These are phyloP conservation scores for Aspergillus sojae DNA, from an alignment of 2,329 filamentous ascomycete genomes.

Conservation along the genomic window DNA sequence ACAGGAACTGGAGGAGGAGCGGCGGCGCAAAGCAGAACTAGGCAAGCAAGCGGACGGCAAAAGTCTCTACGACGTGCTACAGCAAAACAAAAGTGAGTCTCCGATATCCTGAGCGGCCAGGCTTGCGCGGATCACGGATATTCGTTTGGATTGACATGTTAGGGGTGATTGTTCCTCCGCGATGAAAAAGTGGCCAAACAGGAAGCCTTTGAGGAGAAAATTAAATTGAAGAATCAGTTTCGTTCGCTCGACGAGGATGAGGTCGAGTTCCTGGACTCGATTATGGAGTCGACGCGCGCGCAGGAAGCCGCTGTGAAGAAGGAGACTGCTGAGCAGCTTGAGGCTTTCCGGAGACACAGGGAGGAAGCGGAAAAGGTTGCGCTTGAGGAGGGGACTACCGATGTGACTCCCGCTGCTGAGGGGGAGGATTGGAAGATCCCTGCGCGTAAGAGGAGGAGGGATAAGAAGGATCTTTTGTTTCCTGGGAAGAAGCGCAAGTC, in stretches of 20 bases:
- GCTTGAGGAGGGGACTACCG: conserved; percentile 39
- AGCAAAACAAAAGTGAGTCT: conserved; percentile 54
- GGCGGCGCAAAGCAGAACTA: conserved; percentile 47
- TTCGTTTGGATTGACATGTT: conserved; percentile 42
- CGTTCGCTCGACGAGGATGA: conserved; percentile 55
- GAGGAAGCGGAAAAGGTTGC: conserved; percentile 60
- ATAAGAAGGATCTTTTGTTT: conserved; percentile 45
- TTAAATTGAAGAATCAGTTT: conserved; percentile 54
- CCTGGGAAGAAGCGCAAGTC: conserved; percentile 50
- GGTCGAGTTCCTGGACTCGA: conserved; percentile 56
- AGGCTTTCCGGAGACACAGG: conserved; percentile 60
- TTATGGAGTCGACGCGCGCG: conserved; percentile 59
- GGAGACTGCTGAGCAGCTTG: conserved; percentile 62
- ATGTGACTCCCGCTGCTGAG: conserved; percentile 34
- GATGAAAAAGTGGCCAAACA: conserved; percentile 48
- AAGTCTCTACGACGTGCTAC: conserved; percentile 52
- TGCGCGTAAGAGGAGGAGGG: conserved; percentile 57
- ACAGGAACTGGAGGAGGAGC: conserved; percentile 50
- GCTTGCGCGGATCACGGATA: neutral
- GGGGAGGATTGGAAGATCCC: conserved; percentile 54
- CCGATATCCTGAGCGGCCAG: neutral
- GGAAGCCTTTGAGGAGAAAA: conserved; percentile 56
- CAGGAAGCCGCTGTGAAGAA: conserved; percentile 60
- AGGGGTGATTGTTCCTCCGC: conserved; percentile 33
- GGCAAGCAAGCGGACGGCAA: conserved; percentile 58